Base-by-base conservation (phyloP, 768 basidiomycete genomes). In the Kwoniella heveanensis region DNA sequence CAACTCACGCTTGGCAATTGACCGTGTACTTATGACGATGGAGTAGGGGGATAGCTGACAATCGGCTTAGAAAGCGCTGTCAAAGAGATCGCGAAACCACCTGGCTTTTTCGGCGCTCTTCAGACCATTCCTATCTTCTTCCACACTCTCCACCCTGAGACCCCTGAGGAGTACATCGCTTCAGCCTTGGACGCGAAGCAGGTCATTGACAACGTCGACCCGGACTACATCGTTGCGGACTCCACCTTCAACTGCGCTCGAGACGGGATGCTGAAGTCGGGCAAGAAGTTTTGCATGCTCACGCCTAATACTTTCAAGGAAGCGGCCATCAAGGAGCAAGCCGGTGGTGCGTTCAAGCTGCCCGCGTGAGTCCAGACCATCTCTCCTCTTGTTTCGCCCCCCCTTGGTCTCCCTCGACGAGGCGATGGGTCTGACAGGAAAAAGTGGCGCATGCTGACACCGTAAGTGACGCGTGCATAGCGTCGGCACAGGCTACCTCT, bases 281-380 rank as follows among this genome's bases (percentile, higher is more conserved):
- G 54, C 15, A 36, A 30, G 25, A 24, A 32, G 9, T 57, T 54
- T 26, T 27, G 44, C 27, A 2, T 59, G 22, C 53, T 72, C 22
- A 69, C 63, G 57, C 68, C 71, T 13, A 66, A 67, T 54, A 69
- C 63, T 1, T 21, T 67, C 36, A 65, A 64, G 25, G 71, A 72
- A 24, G 52, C 54, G 24, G 68, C 65, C 17, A 22, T 32, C 7
- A 52, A 37, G 8, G 65, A 62, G 10, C 63, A 67, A 39, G 66
- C 55, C 6, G 24, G 39, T 9, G 27, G 30, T 2, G 50, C 53
- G 4, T 66, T 69, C 29, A n/a, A 27, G 8, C 63, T 51, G 22
- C 68, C 71, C 2, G 49, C 54, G 71, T 72, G 47, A 60, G 71
- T 67, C 0, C 36, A 52, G 29, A 32, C 9, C 10, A 44, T 19